A percentile compares a stretch with the other conserved stretches of the same genome.
These are phyloP conservation scores for Rugonectria rugulosa DNA, from an alignment of 2,329 filamentous ascomycete species.

Conservation along the genomic window DNA sequence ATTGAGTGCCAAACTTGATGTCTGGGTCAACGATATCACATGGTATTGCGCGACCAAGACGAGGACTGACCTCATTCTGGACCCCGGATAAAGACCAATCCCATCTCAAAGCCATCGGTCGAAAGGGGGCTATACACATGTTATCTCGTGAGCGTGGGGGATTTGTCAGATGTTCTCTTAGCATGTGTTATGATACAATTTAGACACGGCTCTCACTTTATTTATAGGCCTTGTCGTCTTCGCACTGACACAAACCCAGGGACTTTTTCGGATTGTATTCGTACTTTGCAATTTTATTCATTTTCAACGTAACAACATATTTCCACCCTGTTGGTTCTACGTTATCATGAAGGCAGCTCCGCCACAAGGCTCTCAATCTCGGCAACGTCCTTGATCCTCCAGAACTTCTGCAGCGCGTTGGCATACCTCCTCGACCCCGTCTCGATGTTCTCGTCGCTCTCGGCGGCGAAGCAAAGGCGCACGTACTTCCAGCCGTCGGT, in stretches of 20 bases:
- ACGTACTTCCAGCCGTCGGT: slow-evolving; percentile 74
- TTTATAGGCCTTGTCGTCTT: not conserved
- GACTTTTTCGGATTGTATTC: not conserved
- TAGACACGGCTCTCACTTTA: not conserved
- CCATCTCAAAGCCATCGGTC: not conserved
- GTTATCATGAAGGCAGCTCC: slow-evolving; percentile 35
- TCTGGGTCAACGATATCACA: too few species aligned
- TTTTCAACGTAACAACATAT: not conserved
- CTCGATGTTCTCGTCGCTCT: slow-evolving; percentile 74
- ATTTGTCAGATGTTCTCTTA: not conserved
- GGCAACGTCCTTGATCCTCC: slow-evolving; percentile 72
- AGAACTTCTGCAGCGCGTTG: slow-evolving; percentile 76
- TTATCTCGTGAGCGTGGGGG: not conserved
- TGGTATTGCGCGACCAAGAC: slow-evolving; percentile 2
- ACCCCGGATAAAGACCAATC: slow-evolving; percentile 1
- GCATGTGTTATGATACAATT: not conserved
- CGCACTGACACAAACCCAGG: not conserved
- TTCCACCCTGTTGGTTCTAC: not conserved
- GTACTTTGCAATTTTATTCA: not conserved
- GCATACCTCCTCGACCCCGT: slow-evolving; percentile 69
- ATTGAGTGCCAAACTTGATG: too few species aligned
- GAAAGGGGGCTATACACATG: not conserved
- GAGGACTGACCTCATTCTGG: slow-evolving; percentile 5
- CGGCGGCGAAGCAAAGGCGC: slow-evolving; percentile 85
- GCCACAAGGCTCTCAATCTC: slow-evolving; percentile 70